These are phyloP conservation scores for Guadua angustifolia DNA, from an alignment of 176 grass and related monocot species.

Conservation along the genomic window DNA sequence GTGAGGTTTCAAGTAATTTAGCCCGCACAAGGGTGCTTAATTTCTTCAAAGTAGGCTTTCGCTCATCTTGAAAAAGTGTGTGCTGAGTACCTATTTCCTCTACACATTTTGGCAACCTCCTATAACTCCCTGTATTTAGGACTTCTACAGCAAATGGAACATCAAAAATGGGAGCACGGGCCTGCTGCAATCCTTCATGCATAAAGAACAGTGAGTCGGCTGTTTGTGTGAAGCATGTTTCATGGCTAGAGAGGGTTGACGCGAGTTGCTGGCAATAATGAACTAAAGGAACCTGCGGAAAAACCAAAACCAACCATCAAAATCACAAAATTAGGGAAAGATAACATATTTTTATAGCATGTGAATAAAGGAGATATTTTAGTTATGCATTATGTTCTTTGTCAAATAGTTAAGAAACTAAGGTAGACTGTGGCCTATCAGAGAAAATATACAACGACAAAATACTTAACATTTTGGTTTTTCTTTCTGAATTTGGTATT, in stretches of 20 bases:
- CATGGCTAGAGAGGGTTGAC: conserved; percentile 85
- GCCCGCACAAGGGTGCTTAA: conserved; percentile 76
- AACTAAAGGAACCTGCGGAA: conserved; percentile 76
- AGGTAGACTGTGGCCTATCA: conserved; percentile 4
- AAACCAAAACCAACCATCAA: conserved; percentile 18
- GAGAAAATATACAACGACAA: background rate
- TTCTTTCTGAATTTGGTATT: background rate
- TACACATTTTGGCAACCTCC: conserved; percentile 80
- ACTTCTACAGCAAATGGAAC: conserved; percentile 92
- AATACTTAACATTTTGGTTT: conserved; percentile 14
- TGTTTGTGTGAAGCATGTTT: conserved; percentile 91
- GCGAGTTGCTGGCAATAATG: conserved; percentile 93
- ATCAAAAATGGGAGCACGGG: conserved; percentile 88
- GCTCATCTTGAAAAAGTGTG: conserved; percentile 80
- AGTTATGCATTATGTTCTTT: background rate
- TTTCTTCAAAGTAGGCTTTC: conserved; percentile 80
- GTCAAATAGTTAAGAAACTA: conserved; percentile 8
- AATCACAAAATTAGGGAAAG: conserved; percentile 1
- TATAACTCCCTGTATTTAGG: conserved; percentile 75
- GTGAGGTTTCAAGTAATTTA: conserved; percentile 80
- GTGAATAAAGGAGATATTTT: conserved; percentile 1
- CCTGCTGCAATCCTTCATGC: conserved; percentile 90
- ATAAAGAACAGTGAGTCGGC: conserved; percentile 90
- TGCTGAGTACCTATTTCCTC: conserved; percentile 79
- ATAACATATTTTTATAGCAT: conserved; percentile 12